Evolutionary conservation across 305 asterid species (phyloP).

Genomic region (Fraxinus platypoda): DNA sequence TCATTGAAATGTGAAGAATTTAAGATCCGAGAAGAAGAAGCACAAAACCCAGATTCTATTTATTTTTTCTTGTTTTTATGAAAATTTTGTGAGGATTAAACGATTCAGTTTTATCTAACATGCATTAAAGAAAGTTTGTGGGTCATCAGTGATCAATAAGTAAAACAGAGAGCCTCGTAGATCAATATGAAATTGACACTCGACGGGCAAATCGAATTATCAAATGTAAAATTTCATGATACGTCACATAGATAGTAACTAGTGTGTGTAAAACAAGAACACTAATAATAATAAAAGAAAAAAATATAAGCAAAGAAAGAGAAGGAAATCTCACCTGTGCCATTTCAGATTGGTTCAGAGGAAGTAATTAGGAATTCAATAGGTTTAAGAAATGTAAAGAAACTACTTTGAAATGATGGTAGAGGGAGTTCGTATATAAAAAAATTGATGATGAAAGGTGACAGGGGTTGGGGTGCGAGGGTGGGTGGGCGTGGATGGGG

Average conservation of each 20-base stretch:
- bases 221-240: neutral
- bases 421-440: neutral
- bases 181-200: neutral
- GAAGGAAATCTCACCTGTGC: slow-evolving; percentile 24
- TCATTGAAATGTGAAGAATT: neutral
- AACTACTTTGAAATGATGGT: slow-evolving; percentile 16
- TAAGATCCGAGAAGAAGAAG: neutral
- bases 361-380: slow-evolving; percentile 10
- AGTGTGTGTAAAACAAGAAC: neutral
- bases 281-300: neutral
- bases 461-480: neutral
- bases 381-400: slow-evolving; percentile 14
- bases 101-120: too few relatives aligned
- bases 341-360: slow-evolving; percentile 22
- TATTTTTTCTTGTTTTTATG: neutral
- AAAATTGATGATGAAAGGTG: neutral
- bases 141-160: neutral
- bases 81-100: too few relatives aligned
- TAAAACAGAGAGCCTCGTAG: too few relatives aligned
- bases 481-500: neutral
- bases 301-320: neutral
- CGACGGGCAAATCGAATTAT: neutral
- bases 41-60: neutral
- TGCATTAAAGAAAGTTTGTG: too few relatives aligned
- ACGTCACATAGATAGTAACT: neutral